A percentile compares a stretch with the other conserved stretches of the same genome.
Conservation (phyloP, 345 rosid genomes). For the Eucalyptus coolabah region DNA sequence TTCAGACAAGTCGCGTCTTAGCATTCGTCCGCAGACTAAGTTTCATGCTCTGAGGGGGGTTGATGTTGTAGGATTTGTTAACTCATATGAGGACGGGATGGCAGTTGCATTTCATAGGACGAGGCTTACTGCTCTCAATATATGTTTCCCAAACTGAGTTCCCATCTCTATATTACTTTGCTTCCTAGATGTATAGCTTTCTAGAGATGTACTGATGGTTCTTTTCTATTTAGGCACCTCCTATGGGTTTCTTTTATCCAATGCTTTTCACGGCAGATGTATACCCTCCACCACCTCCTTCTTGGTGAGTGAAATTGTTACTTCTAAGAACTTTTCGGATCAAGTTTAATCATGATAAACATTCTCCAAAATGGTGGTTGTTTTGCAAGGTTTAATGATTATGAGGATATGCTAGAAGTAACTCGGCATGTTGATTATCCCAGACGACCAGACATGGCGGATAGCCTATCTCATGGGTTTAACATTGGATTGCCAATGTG, state of each 20-base stretch:
- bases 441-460: conserved; percentile 43
- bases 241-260: conserved; percentile 90
- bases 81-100: conserved; percentile 65
- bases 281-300: conserved; percentile 72
- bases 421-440: conserved; percentile 72
- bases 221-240: conserved; percentile 49
- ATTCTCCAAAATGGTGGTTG: neutral
- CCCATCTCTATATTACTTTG: neutral
- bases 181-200: neutral
- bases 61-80: conserved; percentile 50
- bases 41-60: too few species aligned
- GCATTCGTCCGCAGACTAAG: neutral
- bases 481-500: conserved; percentile 58
- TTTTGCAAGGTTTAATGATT: conserved; percentile 56
- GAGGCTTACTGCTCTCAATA: conserved; percentile 72
- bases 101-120: conserved; percentile 73
- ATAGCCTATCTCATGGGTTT: conserved; percentile 30
- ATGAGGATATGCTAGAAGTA: conserved; percentile 86
- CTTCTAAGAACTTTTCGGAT: neutral
- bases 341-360: neutral
- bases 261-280: conserved; percentile 53
- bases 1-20: neutral
- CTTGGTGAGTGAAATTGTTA: conserved; percentile 39
- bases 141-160: neutral
- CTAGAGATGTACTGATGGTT: neutral